Evolutionary conservation across 805 yeast species (phyloP), one percentile per base, ranked within the genome.

Genomic region (Metschnikowia vanudenii): DNA sequence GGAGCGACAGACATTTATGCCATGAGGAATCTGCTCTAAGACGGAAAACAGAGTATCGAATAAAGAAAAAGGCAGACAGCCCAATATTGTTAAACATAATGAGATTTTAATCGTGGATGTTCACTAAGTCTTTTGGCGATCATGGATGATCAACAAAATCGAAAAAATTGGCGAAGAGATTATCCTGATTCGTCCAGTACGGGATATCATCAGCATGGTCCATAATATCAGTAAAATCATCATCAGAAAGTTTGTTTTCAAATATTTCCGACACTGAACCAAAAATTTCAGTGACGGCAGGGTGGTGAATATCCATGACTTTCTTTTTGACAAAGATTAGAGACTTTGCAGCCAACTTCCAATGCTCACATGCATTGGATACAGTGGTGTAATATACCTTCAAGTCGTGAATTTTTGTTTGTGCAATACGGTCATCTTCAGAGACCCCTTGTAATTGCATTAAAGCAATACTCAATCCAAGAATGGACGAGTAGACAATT

Each of bases 341-440:
- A 2, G 55, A 49, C 32, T 53, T 50, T 8, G 55, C 50, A 17
- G 59, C 59, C 36, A 55, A 42, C 26, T 52, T 49, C 59, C 56
- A 55, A 26, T 47, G 46, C 13, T 43, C 38, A 18, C 56, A 45
- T 8, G 58, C 46, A 16, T 36, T 38, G 2, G 56, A 50, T 13
- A 55, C 51, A 2, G 54, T 37, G 12, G 41, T 33, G 38, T 48
- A 47, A 35, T 32, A 54, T 3, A 48, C 46, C 18, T 43, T 41
- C 29, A 54, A 39, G n/a, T 48, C 52, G 1, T 39, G 37, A 9
- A 52, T 28, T n/a, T 44, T 44, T 22, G 19, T 26, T 20, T 22
- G 24, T 39, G 37, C 26, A 6, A 34, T 17, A 26, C 17, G 22
- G 7, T 35, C 47, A 3, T n/a, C 29, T 5, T 30, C 28, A 9